Percentiles rank a stretch among this genome's conserved stretches.
Conservation (phyloP, 2,329 filamentous ascomycete genomes). For the Dryadomyces sulphureus region DNA sequence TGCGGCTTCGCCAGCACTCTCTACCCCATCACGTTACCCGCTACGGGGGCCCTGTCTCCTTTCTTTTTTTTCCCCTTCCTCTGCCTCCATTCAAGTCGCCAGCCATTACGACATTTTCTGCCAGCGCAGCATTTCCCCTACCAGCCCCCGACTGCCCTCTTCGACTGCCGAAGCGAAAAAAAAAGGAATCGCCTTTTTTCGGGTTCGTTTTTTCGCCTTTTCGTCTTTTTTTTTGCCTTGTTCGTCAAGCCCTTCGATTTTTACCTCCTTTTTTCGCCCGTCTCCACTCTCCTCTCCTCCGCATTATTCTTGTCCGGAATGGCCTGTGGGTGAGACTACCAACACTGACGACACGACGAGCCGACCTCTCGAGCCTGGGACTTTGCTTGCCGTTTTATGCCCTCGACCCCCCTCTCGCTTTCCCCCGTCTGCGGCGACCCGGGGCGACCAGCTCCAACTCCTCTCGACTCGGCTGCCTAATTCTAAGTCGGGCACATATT, state of each 20-base stretch:
- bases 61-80: neutral
- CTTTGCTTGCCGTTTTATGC: neutral
- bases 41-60: neutral
- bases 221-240: no score
- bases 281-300: slow-evolving; percentile 1
- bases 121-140: no score
- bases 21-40: neutral
- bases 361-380: neutral
- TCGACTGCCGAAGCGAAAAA: no score
- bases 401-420: neutral
- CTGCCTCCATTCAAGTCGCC: no score
- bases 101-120: no score
- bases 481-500: no score
- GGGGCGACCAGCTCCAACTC: neutral
- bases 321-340: neutral
- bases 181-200: no score
- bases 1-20: neutral
- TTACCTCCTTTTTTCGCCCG: neutral
- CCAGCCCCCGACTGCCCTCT: no score
- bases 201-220: neutral
- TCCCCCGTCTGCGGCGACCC: neutral
- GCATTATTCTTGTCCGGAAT: slow-evolving; percentile 1
- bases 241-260: slow-evolving; percentile 1
- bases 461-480: no score
- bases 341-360: neutral